phyloP scores from a whole-genome alignment of 495 filamentous ascomycete species.

The Penicillium odoratum region DNA sequence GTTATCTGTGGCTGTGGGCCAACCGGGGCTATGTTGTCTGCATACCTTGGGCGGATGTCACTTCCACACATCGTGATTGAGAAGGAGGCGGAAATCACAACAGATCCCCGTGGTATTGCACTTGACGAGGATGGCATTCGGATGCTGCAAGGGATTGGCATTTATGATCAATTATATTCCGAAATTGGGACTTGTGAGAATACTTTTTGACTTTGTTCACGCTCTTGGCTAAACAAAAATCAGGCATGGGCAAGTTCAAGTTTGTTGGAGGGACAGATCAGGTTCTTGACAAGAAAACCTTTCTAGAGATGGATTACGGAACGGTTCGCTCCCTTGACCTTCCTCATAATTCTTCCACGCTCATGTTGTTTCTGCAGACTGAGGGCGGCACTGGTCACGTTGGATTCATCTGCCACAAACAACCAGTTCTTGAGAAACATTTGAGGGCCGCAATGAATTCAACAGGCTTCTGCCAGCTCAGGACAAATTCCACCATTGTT shows the following conservation, averaged over 20 bases:
- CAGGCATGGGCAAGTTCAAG: slow-evolving; percentile 28
- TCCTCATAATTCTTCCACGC: neutral
- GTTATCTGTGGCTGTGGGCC: neutral
- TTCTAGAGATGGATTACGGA: slow-evolving; percentile 8
- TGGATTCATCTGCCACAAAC: slow-evolving; percentile 12
- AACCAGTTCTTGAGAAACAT: slow-evolving; percentile 29
- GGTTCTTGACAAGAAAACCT: neutral
- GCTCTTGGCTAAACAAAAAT: neutral
- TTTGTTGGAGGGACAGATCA: slow-evolving; percentile 28
- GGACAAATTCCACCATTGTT: slow-evolving; percentile 32
- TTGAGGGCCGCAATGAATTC: slow-evolving; percentile 22
- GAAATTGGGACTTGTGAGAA: slow-evolving; percentile 33
- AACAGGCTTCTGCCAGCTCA: slow-evolving; percentile 31
- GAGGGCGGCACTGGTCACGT: slow-evolving; percentile 14
- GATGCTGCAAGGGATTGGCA: slow-evolving; percentile 43
- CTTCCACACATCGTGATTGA: slow-evolving; percentile 21
- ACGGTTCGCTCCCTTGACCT: slow-evolving; percentile 1
- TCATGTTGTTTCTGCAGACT: neutral
- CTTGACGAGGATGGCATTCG: slow-evolving; percentile 52
- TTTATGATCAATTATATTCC: slow-evolving; percentile 39
- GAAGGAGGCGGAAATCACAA: slow-evolving; percentile 43
- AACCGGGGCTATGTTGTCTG: neutral
- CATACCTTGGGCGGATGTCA: neutral
- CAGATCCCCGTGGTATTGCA: slow-evolving; percentile 52
- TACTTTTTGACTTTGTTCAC: too few relatives aligned